These are phyloP conservation scores for Lentinula lateritia DNA, from an alignment of 768 basidiomycete species.

Conservation along the genomic window DNA sequence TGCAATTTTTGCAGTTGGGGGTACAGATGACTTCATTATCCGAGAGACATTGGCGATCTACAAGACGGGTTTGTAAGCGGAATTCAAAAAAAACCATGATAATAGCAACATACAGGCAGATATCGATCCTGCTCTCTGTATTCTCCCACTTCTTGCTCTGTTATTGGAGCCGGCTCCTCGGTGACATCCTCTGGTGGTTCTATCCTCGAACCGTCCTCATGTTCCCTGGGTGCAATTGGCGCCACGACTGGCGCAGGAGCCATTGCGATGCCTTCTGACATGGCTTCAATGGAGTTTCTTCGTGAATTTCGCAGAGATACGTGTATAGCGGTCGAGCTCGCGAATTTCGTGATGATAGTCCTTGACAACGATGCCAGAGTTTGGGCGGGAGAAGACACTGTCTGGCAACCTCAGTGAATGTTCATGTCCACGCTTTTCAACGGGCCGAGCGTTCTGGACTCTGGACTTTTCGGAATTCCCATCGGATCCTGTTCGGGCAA, in stretches of 20 bases:
- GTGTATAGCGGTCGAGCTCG: background rate
- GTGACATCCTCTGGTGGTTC: conserved; percentile 34
- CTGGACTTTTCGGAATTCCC: background rate
- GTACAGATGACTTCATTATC: conserved; percentile 93
- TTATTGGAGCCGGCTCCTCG: conserved; percentile 65
- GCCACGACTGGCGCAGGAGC: background rate
- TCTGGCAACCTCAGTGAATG: background rate
- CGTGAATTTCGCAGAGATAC: background rate
- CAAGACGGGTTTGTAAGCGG: background rate
- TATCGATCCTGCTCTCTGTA: conserved; percentile 94
- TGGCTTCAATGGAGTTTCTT: background rate
- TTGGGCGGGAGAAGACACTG: background rate
- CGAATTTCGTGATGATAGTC: background rate
- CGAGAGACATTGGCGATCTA: conserved; percentile 98
- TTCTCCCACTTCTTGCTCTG: conserved; percentile 90
- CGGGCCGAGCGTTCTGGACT: background rate
- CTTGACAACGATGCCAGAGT: background rate
- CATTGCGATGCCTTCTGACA: background rate
- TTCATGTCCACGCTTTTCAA: background rate
- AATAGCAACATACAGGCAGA: conserved; percentile 65
- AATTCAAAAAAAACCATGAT: background rate
- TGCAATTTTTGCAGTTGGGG: conserved; percentile 88
- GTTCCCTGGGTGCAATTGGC: background rate
- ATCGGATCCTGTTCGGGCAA: background rate
- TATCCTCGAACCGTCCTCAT: conserved; percentile 24